These are phyloP conservation scores for Geranium incanum DNA, from an alignment of 441 rosid genomes.

Conservation along the genomic window DNA sequence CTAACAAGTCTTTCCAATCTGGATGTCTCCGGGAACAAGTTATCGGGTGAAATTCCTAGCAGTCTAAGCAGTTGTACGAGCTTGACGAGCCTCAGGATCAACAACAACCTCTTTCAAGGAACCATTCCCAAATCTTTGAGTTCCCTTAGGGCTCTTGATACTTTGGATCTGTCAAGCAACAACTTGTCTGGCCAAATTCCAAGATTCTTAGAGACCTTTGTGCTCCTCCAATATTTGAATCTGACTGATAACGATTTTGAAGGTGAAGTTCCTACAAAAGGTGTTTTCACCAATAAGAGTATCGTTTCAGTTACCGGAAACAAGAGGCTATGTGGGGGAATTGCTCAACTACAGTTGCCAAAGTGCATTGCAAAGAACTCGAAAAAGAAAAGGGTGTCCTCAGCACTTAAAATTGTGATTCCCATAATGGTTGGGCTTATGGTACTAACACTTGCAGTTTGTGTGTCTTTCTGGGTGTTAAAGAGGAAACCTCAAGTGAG, in stretches of 20 bases:
- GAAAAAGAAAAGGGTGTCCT: not conserved
- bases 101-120: constrained; percentile 26
- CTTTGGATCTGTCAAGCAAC: constrained; percentile 22
- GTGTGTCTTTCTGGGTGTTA: no score
- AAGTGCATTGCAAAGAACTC: not conserved
- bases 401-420: not conserved
- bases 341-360: constrained; percentile 6
- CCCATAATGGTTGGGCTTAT: not conserved
- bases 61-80: constrained; percentile 15
- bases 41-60: constrained; percentile 22
- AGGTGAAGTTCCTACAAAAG: constrained; percentile 19
- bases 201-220: not conserved
- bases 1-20: not conserved
- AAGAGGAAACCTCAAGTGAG: no score
- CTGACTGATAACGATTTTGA: constrained; percentile 25
- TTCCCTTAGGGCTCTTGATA: constrained; percentile 18
- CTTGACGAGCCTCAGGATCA: constrained; percentile 15
- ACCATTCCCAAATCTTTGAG: constrained; percentile 16
- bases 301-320: constrained; percentile 19
- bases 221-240: constrained; percentile 6
- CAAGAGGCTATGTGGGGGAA: constrained; percentile 28
- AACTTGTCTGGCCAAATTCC: constrained; percentile 24
- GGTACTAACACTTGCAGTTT: not conserved
- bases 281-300: constrained; percentile 26
- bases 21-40: constrained; percentile 14